A percentile compares a stretch with the other conserved stretches of the same genome.
Conservation (phyloP, 345 rosid species). For the Eucalyptus urophylla region DNA sequence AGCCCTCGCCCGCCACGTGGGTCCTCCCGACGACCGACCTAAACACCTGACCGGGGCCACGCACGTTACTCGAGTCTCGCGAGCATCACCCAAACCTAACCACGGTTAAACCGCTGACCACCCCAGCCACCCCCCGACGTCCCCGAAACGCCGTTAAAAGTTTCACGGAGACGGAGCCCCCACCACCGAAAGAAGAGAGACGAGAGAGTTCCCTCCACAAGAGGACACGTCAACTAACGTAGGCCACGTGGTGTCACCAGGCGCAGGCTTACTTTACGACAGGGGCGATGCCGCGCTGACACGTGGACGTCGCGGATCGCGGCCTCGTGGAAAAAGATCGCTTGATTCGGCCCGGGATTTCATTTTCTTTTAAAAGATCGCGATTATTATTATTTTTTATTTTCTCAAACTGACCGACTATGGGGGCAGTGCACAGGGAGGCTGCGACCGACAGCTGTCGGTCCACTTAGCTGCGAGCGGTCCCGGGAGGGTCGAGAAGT, state of each 20-base stretch:
- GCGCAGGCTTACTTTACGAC: not conserved
- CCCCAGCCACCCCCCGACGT: not conserved
- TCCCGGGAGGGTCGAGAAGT: not conserved
- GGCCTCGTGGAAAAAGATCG: not conserved
- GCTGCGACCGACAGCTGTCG: not conserved
- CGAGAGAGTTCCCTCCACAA: not conserved
- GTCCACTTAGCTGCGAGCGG: not conserved
- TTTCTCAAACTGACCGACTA: not conserved
- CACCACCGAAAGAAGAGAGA: not conserved
- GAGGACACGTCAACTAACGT: not conserved
- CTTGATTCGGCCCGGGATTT: not conserved
- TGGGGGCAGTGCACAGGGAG: not conserved
- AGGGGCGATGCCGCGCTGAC: not conserved
- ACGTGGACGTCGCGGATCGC: not conserved
- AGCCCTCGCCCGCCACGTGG: not conserved
- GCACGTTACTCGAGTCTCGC: not conserved
- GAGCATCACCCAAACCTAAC: not conserved
- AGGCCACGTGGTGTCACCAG: not conserved
- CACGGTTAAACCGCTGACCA: not conserved
- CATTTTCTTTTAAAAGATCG: not conserved
- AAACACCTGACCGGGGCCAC: not conserved
- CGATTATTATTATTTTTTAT: not conserved
- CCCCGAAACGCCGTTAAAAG: not conserved
- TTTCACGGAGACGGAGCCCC: not conserved
- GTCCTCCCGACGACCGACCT: not conserved